phyloP scores from a whole-genome alignment of 2,329 filamentous ascomycete genomes.

The Escovopsis weberi region DNA sequence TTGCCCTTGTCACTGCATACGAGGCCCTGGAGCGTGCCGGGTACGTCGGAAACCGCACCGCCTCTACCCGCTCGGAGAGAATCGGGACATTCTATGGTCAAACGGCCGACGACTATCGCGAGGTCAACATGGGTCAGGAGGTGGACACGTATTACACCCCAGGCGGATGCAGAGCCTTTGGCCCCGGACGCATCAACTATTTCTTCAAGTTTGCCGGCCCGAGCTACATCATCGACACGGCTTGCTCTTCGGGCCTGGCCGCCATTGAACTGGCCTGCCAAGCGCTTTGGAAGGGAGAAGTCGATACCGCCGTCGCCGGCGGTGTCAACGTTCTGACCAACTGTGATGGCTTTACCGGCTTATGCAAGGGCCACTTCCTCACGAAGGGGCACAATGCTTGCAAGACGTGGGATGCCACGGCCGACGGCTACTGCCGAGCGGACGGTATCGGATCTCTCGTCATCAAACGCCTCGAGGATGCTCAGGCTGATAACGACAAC shows the following conservation, averaged over 20 bases:
- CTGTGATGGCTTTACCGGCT: constrained; percentile 48
- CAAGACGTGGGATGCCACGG: constrained; percentile 46
- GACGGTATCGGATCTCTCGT: constrained; percentile 34
- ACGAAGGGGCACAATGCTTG: constrained; percentile 26
- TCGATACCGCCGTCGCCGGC: constrained; percentile 48
- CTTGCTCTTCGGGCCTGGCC: constrained; percentile 58
- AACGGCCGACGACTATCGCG: not conserved
- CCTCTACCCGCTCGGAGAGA: constrained; percentile 22
- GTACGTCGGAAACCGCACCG: constrained; percentile 48
- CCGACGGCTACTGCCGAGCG: constrained; percentile 42
- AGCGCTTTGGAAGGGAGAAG: constrained; percentile 47
- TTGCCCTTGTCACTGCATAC: constrained; percentile 58
- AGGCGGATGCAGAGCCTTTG: not conserved
- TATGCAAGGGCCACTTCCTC: constrained; percentile 51
- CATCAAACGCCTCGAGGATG: constrained; percentile 34
- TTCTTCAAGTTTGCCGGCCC: constrained; percentile 61
- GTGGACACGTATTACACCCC: not conserved
- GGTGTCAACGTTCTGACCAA: constrained; percentile 52
- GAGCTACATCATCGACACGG: constrained; percentile 57
- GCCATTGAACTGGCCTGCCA: constrained; percentile 48
- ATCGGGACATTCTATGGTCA: not conserved
- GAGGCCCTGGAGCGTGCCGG: constrained; percentile 66
- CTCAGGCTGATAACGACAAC: constrained; percentile 44
- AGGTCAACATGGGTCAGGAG: not conserved
- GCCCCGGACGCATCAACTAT: constrained; percentile 33